Conservation (phyloP, 2,329 filamentous ascomycete genomes). For the Camillea tinctor region DNA sequence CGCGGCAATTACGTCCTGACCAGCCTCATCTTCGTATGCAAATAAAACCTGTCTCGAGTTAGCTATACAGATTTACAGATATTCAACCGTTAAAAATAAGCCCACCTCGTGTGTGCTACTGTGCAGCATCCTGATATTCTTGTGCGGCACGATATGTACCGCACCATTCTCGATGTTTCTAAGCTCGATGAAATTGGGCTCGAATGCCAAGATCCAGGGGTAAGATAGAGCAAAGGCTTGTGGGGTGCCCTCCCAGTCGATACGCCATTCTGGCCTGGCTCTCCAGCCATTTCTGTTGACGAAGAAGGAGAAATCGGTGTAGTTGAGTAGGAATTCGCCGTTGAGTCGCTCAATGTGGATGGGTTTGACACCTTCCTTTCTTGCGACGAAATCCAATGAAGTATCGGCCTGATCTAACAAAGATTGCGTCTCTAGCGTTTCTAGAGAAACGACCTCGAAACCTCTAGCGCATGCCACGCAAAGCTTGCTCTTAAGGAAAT, state of each 20-base stretch:
- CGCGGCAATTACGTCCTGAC: slow-evolving; percentile 89
- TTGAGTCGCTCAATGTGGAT: slow-evolving; percentile 97
- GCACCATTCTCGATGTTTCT: slow-evolving; percentile 91
- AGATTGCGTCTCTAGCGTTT: slow-evolving; percentile 97
- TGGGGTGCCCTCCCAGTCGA: slow-evolving; percentile 94
- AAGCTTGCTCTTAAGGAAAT: slow-evolving; percentile 94
- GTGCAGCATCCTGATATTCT: slow-evolving; percentile 96
- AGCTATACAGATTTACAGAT: slow-evolving; percentile 9
- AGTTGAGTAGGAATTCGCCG: slow-evolving; percentile 95
- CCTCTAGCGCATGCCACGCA: slow-evolving; percentile 94
- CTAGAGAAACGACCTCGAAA: slow-evolving; percentile 94
- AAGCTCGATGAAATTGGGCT: slow-evolving; percentile 96
- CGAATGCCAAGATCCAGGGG: slow-evolving; percentile 95
- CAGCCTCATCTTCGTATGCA: slow-evolving; percentile 92
- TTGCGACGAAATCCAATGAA: slow-evolving; percentile 92
- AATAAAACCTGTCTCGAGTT: slow-evolving; percentile 74
- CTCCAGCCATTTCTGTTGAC: slow-evolving; percentile 98
- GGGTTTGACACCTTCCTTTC: slow-evolving; percentile 88
- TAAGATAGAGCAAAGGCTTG: slow-evolving; percentile 92
- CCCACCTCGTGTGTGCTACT: slow-evolving; percentile 93
- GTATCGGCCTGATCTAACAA: slow-evolving; percentile 97
- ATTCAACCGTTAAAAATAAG: slow-evolving; percentile 9
- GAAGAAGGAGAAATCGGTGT: slow-evolving; percentile 98
- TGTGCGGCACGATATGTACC: slow-evolving; percentile 93
- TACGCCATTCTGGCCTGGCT: slow-evolving; percentile 92